Percentiles rank a stretch among this genome's conserved stretches.
Evolutionary conservation across 2,329 filamentous ascomycete species (phyloP).

Genomic region (Exophiala sideris): DNA sequence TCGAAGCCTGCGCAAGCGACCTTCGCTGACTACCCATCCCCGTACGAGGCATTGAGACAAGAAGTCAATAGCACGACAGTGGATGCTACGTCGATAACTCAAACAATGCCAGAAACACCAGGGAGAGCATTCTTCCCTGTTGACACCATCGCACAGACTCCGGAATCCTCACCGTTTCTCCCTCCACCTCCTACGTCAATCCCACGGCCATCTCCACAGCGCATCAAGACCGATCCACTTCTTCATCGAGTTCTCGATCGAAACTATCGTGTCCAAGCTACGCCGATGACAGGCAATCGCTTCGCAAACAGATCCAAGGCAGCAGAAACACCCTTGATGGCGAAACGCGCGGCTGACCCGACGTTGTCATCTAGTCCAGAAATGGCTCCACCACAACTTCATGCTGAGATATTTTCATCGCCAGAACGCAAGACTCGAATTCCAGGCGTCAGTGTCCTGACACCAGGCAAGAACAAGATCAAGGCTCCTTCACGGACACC

Average conservation of each 20-base stretch:
- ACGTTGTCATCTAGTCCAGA: slow-evolving; percentile 68
- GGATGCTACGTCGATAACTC: slow-evolving; percentile 34
- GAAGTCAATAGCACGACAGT: slow-evolving; percentile 55
- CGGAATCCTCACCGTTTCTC: slow-evolving; percentile 56
- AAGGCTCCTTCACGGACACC: slow-evolving; percentile 42
- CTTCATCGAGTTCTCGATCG: slow-evolving; percentile 92
- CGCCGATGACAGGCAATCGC: slow-evolving; percentile 57
- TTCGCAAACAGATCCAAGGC: slow-evolving; percentile 12
- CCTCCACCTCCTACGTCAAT: slow-evolving; percentile 44
- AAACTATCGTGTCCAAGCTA: slow-evolving; percentile 90
- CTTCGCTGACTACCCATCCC: slow-evolving; percentile 67
- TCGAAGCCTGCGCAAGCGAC: slow-evolving; percentile 32
- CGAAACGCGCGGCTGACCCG: slow-evolving; percentile 30
- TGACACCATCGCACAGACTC: slow-evolving; percentile 59
- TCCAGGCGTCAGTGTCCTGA: slow-evolving; percentile 76
- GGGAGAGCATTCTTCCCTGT: slow-evolving; percentile 17
- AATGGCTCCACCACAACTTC: slow-evolving; percentile 70
- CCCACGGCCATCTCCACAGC: slow-evolving; percentile 38
- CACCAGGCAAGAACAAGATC: slow-evolving; percentile 48
- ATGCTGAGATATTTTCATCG: slow-evolving; percentile 80
- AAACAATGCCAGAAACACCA: slow-evolving; percentile 30
- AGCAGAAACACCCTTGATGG: slow-evolving; percentile 29
- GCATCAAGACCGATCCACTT: slow-evolving; percentile 62
- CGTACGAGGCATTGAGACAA: slow-evolving; percentile 70
- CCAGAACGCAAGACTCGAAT: slow-evolving; percentile 56